Evolutionary conservation across 371 early-diverging fungal genomes (phyloP).

Genomic region (Batkoa obscura): DNA sequence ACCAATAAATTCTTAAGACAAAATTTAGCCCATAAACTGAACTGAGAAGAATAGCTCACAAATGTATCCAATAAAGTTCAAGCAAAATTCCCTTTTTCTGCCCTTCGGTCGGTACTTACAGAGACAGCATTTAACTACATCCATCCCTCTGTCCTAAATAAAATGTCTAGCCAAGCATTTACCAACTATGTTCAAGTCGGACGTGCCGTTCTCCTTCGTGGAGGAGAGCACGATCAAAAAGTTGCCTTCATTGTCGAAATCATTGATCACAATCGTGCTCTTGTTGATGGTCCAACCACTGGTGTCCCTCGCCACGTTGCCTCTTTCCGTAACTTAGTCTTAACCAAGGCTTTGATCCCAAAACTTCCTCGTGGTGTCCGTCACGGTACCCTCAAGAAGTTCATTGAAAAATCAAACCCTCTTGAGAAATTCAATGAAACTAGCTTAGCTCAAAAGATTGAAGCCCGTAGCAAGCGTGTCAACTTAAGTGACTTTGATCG

Average conservation of each 20-base stretch:
- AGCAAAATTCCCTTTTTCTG: too few species aligned
- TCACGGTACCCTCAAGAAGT: constrained; percentile 50
- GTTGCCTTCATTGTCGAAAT: constrained; percentile 96
- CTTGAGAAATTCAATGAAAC: constrained; percentile 64
- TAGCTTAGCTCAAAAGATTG: constrained; percentile 88
- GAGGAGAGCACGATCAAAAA: constrained; percentile 86
- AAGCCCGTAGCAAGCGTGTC: constrained; percentile 52
- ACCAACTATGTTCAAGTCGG: constrained; percentile 93
- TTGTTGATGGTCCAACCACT: constrained; percentile 94
- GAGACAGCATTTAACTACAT: too few species aligned
- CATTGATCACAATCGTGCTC: constrained; percentile 93
- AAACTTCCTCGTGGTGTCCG: constrained; percentile 74
- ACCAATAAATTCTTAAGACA: too few species aligned
- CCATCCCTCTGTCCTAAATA: too few species aligned
- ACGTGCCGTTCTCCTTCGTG: constrained; percentile 89
- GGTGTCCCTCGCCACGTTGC: constrained; percentile 75
- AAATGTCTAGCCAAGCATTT: constrained; percentile 17
- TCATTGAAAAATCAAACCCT: constrained; percentile 63
- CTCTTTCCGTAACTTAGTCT: constrained; percentile 66
- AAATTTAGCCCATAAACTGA: too few species aligned
- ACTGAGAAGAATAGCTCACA: too few species aligned
- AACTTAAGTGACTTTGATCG: constrained; percentile 85
- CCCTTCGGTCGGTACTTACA: too few species aligned
- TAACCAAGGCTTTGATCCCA: constrained; percentile 72
- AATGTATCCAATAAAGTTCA: too few species aligned